These are phyloP conservation scores for Physcomitrellopsis africana DNA, from an alignment of 225 moss, liverwort and hornwort genomes.

Conservation along the genomic window DNA sequence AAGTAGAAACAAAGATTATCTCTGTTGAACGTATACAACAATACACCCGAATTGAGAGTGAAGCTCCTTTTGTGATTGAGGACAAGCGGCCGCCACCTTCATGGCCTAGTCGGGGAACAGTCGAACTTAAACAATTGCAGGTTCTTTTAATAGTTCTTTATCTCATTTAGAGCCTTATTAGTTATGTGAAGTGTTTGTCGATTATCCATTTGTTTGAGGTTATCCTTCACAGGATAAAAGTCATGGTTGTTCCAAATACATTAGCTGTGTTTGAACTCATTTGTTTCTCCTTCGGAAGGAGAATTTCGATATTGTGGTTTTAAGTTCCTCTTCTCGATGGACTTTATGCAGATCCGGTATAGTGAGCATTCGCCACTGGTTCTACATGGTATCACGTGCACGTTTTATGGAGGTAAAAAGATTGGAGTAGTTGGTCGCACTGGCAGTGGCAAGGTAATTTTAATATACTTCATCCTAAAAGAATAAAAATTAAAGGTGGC, in stretches of 20 bases:
- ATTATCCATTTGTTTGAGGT: not conserved
- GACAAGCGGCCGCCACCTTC: slow-evolving; percentile 61
- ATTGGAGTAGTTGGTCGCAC: slow-evolving; percentile 84
- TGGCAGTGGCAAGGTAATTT: slow-evolving; percentile 67
- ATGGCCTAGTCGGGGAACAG: slow-evolving; percentile 82
- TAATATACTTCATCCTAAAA: not conserved
- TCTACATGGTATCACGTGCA: slow-evolving; percentile 78
- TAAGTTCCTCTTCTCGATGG: slow-evolving; percentile 9
- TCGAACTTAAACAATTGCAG: slow-evolving; percentile 72
- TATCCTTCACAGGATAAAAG: not conserved
- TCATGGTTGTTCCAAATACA: slow-evolving; percentile 4
- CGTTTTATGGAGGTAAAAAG: slow-evolving; percentile 69
- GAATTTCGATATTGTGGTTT: not conserved
- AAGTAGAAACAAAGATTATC: slow-evolving; percentile 80
- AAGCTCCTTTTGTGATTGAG: slow-evolving; percentile 68
- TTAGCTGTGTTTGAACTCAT: not conserved
- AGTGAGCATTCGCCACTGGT: slow-evolving; percentile 62
- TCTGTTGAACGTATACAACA: slow-evolving; percentile 89
- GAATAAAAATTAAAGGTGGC: not conserved
- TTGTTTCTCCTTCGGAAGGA: not conserved
- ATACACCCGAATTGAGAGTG: slow-evolving; percentile 69
- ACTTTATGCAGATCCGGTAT: slow-evolving; percentile 65
- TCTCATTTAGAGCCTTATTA: not conserved
- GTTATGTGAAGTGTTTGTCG: slow-evolving; percentile 40
- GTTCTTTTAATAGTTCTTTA: slow-evolving; percentile 30